Conservation (phyloP, 2,329 filamentous ascomycete species). For the Xylaria polymorpha region DNA sequence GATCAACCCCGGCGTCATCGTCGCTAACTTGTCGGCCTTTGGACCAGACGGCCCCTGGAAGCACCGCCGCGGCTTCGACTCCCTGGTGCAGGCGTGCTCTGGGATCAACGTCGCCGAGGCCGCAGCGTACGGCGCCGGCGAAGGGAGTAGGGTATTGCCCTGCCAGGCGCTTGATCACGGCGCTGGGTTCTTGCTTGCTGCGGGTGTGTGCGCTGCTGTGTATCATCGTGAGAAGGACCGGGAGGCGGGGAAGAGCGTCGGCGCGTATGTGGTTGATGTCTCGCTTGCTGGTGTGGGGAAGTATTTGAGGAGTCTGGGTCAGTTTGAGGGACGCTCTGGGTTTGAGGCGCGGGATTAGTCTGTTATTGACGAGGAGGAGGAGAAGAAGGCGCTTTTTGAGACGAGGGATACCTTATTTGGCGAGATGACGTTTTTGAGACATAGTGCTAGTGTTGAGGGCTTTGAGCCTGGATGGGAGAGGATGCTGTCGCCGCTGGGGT, state of each 20-base stretch:
- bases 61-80: slow-evolving; percentile 64
- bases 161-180: slow-evolving; percentile 69
- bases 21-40: slow-evolving; percentile 60
- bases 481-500: slow-evolving; percentile 63
- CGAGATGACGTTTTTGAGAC: slow-evolving; percentile 58
- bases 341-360: slow-evolving; percentile 53
- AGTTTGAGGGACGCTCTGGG: slow-evolving; percentile 57
- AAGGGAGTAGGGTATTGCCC: slow-evolving; percentile 57
- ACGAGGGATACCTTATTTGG: slow-evolving; percentile 59
- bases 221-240: slow-evolving; percentile 59
- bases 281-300: slow-evolving; percentile 67
- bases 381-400: slow-evolving; percentile 55
- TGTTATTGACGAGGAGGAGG: slow-evolving; percentile 29
- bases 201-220: slow-evolving; percentile 64
- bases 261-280: slow-evolving; percentile 64
- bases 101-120: slow-evolving; percentile 68
- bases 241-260: slow-evolving; percentile 36
- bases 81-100: slow-evolving; percentile 61
- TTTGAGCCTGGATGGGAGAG: slow-evolving; percentile 60
- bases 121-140: slow-evolving; percentile 54
- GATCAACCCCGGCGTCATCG: slow-evolving; percentile 29
- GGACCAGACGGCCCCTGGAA: slow-evolving; percentile 55
- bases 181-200: slow-evolving; percentile 65
- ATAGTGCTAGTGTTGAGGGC: slow-evolving; percentile 61
- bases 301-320: slow-evolving; percentile 66